Conservation (phyloP, 345 rosid genomes). For the Lepidium didymum region DNA sequence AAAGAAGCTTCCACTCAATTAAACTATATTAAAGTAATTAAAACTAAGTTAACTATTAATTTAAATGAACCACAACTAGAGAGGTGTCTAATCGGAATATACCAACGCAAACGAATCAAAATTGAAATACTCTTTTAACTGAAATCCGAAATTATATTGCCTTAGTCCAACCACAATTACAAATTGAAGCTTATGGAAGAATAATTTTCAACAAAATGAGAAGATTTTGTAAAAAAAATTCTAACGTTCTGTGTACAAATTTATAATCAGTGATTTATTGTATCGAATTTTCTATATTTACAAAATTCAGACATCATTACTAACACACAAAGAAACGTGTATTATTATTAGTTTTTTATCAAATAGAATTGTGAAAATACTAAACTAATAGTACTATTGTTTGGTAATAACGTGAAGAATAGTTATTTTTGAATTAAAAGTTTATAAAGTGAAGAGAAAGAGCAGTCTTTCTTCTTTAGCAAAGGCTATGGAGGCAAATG, state of each 20-base stretch:
- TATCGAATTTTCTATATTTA: too few species aligned
- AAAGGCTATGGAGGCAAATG: conserved; percentile 26
- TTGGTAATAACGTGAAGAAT: background rate
- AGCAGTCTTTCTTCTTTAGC: conserved; percentile 20
- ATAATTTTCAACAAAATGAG: too few species aligned
- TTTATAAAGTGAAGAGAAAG: background rate
- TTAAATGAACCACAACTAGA: too few species aligned
- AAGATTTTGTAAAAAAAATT: too few species aligned
- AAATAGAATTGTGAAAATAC: background rate
- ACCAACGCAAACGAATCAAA: too few species aligned
- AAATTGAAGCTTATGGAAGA: too few species aligned
- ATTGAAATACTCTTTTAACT: background rate
- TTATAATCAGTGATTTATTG: too few species aligned
- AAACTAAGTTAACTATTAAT: too few species aligned
- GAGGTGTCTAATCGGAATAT: too few species aligned
- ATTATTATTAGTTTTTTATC: background rate
- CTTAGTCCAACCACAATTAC: background rate
- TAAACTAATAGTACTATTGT: background rate
- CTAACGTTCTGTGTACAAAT: too few species aligned
- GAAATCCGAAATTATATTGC: background rate
- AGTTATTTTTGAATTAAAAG: background rate
- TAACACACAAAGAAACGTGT: background rate
- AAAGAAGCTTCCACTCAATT: conserved; percentile 25
- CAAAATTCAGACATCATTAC: background rate
- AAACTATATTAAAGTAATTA: conserved; percentile 19